A percentile compares a stretch with the other conserved stretches of the same genome.
Evolutionary conservation across 805 yeast genomes (phyloP).

Genomic region (Lipomyces lipofer): DNA sequence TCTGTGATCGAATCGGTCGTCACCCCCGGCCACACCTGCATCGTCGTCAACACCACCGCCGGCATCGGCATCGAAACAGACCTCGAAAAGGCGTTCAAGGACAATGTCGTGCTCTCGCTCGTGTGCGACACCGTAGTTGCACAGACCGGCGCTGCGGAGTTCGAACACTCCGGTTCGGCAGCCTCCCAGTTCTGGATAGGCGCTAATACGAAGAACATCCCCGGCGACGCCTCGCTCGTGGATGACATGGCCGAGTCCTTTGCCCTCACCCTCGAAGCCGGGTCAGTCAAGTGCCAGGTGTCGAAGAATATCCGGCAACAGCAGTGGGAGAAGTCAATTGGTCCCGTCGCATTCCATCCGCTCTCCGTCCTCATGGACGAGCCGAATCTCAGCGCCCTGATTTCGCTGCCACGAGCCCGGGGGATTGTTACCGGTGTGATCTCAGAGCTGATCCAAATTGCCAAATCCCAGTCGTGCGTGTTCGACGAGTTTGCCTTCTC

Average conservation of each 20-base stretch:
- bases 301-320: slow-evolving; percentile 30
- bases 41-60: slow-evolving; percentile 51
- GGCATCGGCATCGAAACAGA: slow-evolving; percentile 66
- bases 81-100: slow-evolving; percentile 52
- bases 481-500: slow-evolving; percentile 13
- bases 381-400: slow-evolving; percentile 23
- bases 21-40: slow-evolving; percentile 47
- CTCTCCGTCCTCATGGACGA: slow-evolving; percentile 31
- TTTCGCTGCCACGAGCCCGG: slow-evolving; percentile 17
- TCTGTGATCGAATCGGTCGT: slow-evolving; percentile 55
- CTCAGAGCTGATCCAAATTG: slow-evolving; percentile 25
- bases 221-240: slow-evolving; percentile 15
- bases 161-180: slow-evolving; percentile 21
- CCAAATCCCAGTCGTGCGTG: slow-evolving; percentile 18
- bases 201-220: slow-evolving; percentile 2
- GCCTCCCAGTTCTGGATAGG: slow-evolving; percentile 28
- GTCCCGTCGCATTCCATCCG: slow-evolving; percentile 30
- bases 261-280: slow-evolving; percentile 31
- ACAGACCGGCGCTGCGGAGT: slow-evolving; percentile 31
- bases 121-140: slow-evolving; percentile 44
- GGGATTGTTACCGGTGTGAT: slow-evolving; percentile 15
- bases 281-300: slow-evolving; percentile 23
- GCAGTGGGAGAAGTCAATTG: slow-evolving; percentile 32
- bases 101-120: slow-evolving; percentile 57
- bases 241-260: slow-evolving; percentile 31